These are phyloP conservation scores for Venturia asperata DNA, from an alignment of 2,329 filamentous ascomycete genomes.

Conservation along the genomic window DNA sequence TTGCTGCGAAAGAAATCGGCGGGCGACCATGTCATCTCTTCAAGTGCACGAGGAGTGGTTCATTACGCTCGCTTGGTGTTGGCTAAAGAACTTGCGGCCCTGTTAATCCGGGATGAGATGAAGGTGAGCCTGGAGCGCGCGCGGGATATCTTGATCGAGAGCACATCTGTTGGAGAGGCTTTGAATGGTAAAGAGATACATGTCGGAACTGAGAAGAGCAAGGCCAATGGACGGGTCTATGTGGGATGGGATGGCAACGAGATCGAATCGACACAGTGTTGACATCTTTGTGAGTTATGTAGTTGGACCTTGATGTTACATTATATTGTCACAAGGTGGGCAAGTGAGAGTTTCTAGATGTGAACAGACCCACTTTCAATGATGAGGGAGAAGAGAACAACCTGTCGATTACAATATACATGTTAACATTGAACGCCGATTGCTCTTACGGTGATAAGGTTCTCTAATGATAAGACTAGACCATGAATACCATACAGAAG, in stretches of 20 bases:
- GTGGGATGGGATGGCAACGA: constrained; percentile 2
- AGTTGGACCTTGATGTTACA: neutral
- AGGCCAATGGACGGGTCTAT: neutral
- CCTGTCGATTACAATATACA: too few relatives aligned
- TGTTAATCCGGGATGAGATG: constrained; percentile 55
- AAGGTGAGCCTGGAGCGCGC: constrained; percentile 39
- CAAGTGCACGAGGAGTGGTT: constrained; percentile 24
- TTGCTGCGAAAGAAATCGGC: constrained; percentile 26
- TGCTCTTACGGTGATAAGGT: too few relatives aligned
- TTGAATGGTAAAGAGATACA: constrained; percentile 40
- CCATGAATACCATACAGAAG: too few relatives aligned
- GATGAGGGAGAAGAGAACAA: too few relatives aligned
- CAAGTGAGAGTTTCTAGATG: too few relatives aligned
- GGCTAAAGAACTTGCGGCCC: constrained; percentile 60
- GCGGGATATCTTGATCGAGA: constrained; percentile 55
- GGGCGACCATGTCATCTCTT: constrained; percentile 29
- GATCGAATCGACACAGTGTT: neutral
- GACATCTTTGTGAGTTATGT: neutral
- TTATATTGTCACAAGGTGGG: too few relatives aligned
- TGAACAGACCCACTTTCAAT: too few relatives aligned
- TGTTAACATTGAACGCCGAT: too few relatives aligned
- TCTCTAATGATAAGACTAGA: too few relatives aligned
- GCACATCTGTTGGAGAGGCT: constrained; percentile 59
- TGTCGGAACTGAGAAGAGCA: neutral
- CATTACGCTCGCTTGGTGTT: constrained; percentile 45